These are phyloP conservation scores for Hypomontagnella submonticulosa DNA, from an alignment of 495 filamentous ascomycete genomes.

Conservation along the genomic window DNA sequence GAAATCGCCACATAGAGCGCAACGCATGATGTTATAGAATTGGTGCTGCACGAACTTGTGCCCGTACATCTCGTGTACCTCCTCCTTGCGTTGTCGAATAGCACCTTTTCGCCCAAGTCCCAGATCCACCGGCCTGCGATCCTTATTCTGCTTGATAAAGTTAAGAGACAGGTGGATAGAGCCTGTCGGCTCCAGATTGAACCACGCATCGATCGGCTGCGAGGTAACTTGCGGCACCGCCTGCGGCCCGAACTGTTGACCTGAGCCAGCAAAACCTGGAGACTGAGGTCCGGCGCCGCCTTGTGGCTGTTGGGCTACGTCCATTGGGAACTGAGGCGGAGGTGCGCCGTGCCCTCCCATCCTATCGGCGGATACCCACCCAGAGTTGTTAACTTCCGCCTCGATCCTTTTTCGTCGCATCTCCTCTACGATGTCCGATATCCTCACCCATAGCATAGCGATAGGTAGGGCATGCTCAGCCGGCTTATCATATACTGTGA, in stretches of 20 bases:
- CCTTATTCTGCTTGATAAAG: slow-evolving; percentile 76
- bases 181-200: slow-evolving; percentile 93
- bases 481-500: slow-evolving; percentile 96
- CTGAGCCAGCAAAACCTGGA: slow-evolving; percentile 31
- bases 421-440: slow-evolving; percentile 97
- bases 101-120: slow-evolving; percentile 95
- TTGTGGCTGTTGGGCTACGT: slow-evolving; percentile 58
- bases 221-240: slow-evolving; percentile 59
- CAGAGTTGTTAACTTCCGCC: slow-evolving; percentile 85
- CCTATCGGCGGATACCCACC: slow-evolving; percentile 96
- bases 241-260: slow-evolving; percentile 40
- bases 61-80: slow-evolving; percentile 96
- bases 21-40: slow-evolving; percentile 99
- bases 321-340: slow-evolving; percentile 66
- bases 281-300: slow-evolving; percentile 48
- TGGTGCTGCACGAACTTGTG: slow-evolving; percentile 98
- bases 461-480: slow-evolving; percentile 92
- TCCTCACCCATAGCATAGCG: slow-evolving; percentile 93
- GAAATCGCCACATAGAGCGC: slow-evolving; percentile 96
- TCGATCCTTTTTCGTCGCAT: slow-evolving; percentile 98
- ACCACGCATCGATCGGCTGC: slow-evolving; percentile 91
- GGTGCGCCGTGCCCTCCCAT: slow-evolving; percentile 68
- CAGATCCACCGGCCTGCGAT: slow-evolving; percentile 76
- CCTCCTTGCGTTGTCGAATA: slow-evolving; percentile 95
- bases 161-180: slow-evolving; percentile 80